Conservation (phyloP, 768 basidiomycete genomes). For the Panus rudis region DNA sequence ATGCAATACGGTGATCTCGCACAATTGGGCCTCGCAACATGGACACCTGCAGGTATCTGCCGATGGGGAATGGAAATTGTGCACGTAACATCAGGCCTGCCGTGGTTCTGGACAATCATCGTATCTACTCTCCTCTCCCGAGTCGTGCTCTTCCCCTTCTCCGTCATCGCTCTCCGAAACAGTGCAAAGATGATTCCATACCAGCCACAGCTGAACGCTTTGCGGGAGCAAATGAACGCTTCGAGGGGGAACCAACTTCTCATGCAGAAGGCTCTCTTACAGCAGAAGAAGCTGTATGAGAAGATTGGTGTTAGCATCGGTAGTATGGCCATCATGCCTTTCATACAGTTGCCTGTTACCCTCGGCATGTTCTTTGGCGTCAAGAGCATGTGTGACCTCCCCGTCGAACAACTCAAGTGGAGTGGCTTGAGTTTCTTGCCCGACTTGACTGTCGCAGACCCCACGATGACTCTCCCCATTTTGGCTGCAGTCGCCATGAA, state of each 20-base stretch:
- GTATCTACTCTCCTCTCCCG: constrained; percentile 58
- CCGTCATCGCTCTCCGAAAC: constrained; percentile 49
- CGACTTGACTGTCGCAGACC: constrained; percentile 75
- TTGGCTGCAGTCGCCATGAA: constrained; percentile 55
- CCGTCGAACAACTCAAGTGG: constrained; percentile 65
- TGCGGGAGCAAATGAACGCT: constrained; percentile 41
- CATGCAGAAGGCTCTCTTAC: constrained; percentile 36
- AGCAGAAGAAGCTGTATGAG: constrained; percentile 47
- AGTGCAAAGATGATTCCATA: constrained; percentile 54
- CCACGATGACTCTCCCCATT: constrained; percentile 66
- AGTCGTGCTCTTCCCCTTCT: constrained; percentile 50
- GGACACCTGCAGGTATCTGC: constrained; percentile 59
- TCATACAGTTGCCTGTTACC: constrained; percentile 71
- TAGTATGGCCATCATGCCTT: constrained; percentile 44
- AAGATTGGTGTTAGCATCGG: constrained; percentile 59
- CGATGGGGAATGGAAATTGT: constrained; percentile 60
- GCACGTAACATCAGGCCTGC: constrained; percentile 62
- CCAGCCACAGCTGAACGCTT: constrained; percentile 48
- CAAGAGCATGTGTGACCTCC: constrained; percentile 60
- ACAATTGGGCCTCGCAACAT: constrained; percentile 54
- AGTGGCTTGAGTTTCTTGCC: constrained; percentile 71
- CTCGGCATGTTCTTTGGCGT: constrained; percentile 81
- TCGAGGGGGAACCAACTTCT: constrained; percentile 23
- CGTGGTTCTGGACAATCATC: constrained; percentile 84
- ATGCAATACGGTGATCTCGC: constrained; percentile 70